A percentile compares a stretch with the other conserved stretches of the same genome.
These are phyloP conservation scores for Talaromyces pinophilus DNA, from an alignment of 2,329 filamentous ascomycete genomes.

Conservation along the genomic window DNA sequence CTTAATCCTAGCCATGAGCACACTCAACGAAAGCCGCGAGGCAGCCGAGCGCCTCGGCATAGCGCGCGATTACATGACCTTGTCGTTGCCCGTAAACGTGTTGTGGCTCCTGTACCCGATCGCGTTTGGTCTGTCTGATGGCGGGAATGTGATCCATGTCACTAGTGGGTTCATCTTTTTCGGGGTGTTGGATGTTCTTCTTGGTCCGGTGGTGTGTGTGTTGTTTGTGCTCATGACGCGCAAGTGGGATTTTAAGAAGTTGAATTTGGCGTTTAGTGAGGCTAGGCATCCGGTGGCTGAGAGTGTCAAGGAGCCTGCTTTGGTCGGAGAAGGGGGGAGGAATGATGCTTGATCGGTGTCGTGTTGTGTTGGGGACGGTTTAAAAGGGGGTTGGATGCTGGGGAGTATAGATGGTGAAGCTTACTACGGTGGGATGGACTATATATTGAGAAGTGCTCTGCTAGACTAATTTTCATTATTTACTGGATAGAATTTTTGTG, in stretches of 20 bases:
- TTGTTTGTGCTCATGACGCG: constrained; percentile 33
- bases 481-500: neutral
- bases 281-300: constrained; percentile 1
- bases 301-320: neutral
- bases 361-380: neutral
- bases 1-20: constrained; percentile 50
- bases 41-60: constrained; percentile 48
- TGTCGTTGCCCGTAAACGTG: constrained; percentile 47
- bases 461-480: neutral
- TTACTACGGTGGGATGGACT: neutral
- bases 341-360: neutral
- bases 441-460: neutral
- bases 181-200: constrained; percentile 55
- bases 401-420: neutral
- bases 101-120: constrained; percentile 50
- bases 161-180: constrained; percentile 55
- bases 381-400: neutral
- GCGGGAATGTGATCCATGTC: constrained; percentile 54
- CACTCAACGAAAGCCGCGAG: constrained; percentile 42
- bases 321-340: neutral
- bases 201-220: constrained; percentile 51
- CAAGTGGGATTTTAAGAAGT: constrained; percentile 54
- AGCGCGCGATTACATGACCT: constrained; percentile 45
- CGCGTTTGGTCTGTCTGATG: constrained; percentile 56
- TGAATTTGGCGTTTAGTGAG: constrained; percentile 52